Conservation (phyloP, 495 filamentous ascomycete species). For the Penicillium desertorum region DNA sequence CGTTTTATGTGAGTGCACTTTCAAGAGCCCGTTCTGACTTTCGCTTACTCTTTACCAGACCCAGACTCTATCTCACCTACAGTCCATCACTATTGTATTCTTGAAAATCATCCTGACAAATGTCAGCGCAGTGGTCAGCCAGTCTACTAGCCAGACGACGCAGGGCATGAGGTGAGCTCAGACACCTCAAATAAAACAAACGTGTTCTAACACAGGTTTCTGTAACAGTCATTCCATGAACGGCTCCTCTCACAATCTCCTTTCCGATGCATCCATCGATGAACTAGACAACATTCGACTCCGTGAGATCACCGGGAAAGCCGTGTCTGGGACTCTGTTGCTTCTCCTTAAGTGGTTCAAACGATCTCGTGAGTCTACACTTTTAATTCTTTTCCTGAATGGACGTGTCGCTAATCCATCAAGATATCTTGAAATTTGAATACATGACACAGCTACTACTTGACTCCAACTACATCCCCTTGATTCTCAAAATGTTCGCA, state of each 20-base stretch:
- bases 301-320: slow-evolving; percentile 86
- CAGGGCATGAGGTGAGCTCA: slow-evolving; percentile 37
- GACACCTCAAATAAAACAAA: neutral
- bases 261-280: slow-evolving; percentile 52
- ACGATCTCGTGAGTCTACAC: slow-evolving; percentile 70
- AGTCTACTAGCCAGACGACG: slow-evolving; percentile 49
- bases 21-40: slow-evolving; percentile 2
- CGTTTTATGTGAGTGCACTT: slow-evolving; percentile 71
- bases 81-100: slow-evolving; percentile 91
- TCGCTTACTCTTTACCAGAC: slow-evolving; percentile 46
- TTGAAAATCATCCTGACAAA: slow-evolving; percentile 83
- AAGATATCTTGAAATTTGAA: slow-evolving; percentile 93
- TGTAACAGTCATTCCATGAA: slow-evolving; percentile 40
- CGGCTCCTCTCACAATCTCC: slow-evolving; percentile 33
- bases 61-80: slow-evolving; percentile 75
- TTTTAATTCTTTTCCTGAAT: neutral
- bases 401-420: slow-evolving; percentile 20
- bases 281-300: slow-evolving; percentile 77
- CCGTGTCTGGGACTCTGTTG: slow-evolving; percentile 80
- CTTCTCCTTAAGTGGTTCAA: slow-evolving; percentile 96
- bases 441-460: slow-evolving; percentile 90
- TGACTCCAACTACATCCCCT: slow-evolving; percentile 89
- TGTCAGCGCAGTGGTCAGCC: slow-evolving; percentile 64
- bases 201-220: slow-evolving; percentile 11
- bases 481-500: slow-evolving; percentile 89